Conservation (phyloP, 805 yeast species). For the Candida nonsorbophila region DNA sequence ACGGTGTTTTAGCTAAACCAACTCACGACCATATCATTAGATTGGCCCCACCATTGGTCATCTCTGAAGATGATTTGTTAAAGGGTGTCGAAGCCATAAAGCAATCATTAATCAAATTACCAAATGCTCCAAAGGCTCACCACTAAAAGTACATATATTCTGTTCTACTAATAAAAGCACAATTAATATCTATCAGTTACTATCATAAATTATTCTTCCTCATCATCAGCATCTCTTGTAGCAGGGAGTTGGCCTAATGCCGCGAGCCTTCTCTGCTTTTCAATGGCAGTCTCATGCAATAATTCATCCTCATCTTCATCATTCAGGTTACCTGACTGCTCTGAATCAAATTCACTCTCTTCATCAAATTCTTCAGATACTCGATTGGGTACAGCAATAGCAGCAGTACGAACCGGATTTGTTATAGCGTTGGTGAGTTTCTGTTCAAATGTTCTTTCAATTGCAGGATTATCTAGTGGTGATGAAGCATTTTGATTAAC, state of each 20-base stretch:
- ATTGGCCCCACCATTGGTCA: slow-evolving; percentile 93
- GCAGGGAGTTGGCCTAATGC: slow-evolving; percentile 45
- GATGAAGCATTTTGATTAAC: too few relatives aligned
- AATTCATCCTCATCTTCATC: slow-evolving; percentile 18
- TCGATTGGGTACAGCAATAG: too few relatives aligned
- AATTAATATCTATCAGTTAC: neutral
- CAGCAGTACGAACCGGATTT: too few relatives aligned
- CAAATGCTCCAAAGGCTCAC: slow-evolving; percentile 44
- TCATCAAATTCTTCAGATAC: slow-evolving; percentile 15
- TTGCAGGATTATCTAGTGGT: slow-evolving; percentile 5
- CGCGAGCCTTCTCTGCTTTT: slow-evolving; percentile 55
- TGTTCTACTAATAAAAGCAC: neutral
- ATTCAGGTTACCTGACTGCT: too few relatives aligned
- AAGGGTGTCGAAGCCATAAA: slow-evolving; percentile 76
- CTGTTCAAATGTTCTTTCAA: slow-evolving; percentile 4
- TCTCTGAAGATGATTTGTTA: slow-evolving; percentile 77
- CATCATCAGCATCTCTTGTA: slow-evolving; percentile 41
- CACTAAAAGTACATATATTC: slow-evolving; percentile 24
- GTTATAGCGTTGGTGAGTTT: too few relatives aligned
- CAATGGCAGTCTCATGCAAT: slow-evolving; percentile 57
- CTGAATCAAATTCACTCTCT: slow-evolving; percentile 3
- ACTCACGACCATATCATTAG: slow-evolving; percentile 95
- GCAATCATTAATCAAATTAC: slow-evolving; percentile 49
- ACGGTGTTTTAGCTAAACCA: slow-evolving; percentile 92
- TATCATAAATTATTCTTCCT: slow-evolving; percentile 31